Base-by-base conservation (phyloP, 2,329 filamentous ascomycete genomes). In the Boeremia lycopersici region DNA sequence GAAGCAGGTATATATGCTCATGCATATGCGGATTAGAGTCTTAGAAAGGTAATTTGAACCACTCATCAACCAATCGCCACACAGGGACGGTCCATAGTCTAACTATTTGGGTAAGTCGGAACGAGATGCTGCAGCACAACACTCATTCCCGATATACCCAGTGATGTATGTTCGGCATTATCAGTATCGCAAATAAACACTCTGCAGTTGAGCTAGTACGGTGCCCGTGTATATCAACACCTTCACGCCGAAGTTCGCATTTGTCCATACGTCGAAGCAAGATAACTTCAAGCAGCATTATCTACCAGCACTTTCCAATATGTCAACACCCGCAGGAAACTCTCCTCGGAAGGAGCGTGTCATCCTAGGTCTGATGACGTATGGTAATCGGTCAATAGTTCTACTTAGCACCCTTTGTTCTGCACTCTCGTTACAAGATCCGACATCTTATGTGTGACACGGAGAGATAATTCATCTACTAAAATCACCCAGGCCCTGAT, bases 291-390 rank as follows among this genome's bases (percentile, higher is more conserved):
- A 5, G 19, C 19, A 23, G 5, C 19, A 23, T 23, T 23, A 23
- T 23, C 19, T 23, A 23, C 2, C 19, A 23, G 19, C 19, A 23
- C 19, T 5, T 23, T 23, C 19, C 19, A 23, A 23, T 5, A 23
- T 23, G 19, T 23, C 19, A 23, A 31, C 30, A 31, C 6, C n/a
- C 26, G 19, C 19, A 23, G 5, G 12, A 11, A 46, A 11, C 23
- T 29, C 43, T 36, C 23, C 31, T 19, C 13, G 10, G 13, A 46
- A 46, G 33, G 43, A 46, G 25, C 43, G 43, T 9, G 25, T 46
- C 43, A 36, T 36, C 31, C 23, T 29, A 11, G 23, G 31, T 46
- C 43, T 46, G 43, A 46, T 46, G 23, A 46, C 33, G 36, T 46
- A 36, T 8, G 33, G 33, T 26, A 44, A 23, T 15, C 41, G 12